A percentile compares a stretch with the other conserved stretches of the same genome.
Conservation (phyloP, 345 rosid genomes). For the Dovyalis caffra region DNA sequence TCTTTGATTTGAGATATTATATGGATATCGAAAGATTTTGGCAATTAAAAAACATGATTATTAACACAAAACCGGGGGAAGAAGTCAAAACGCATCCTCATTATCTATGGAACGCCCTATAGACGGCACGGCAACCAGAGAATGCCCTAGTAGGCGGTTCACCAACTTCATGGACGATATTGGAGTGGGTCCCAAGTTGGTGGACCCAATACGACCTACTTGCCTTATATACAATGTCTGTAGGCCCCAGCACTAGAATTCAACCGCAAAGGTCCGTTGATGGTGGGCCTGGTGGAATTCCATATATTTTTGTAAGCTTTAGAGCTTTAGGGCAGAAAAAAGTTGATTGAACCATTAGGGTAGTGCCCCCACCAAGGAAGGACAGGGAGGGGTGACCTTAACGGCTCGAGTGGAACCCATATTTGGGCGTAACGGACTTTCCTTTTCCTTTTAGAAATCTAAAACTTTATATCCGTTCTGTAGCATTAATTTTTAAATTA, state of each 20-base stretch:
- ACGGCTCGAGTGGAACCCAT: too few relatives aligned
- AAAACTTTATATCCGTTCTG: too few relatives aligned
- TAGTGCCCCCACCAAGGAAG: too few relatives aligned
- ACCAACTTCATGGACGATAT: background rate
- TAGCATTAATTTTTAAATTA: too few relatives aligned
- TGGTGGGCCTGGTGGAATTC: slow-evolving; percentile 9
- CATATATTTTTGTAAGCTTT: background rate
- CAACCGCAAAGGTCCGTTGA: background rate
- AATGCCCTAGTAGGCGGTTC: background rate
- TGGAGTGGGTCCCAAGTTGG: background rate
- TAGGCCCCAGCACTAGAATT: slow-evolving; percentile 2
- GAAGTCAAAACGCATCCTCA: background rate
- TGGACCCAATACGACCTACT: background rate
- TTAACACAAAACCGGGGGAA: too few relatives aligned
- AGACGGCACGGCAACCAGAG: background rate
- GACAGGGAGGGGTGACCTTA: too few relatives aligned
- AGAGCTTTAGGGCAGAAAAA: too few relatives aligned
- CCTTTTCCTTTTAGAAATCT: too few relatives aligned
- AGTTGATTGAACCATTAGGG: background rate
- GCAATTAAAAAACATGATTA: background rate
- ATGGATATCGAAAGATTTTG: background rate
- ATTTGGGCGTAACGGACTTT: too few relatives aligned
- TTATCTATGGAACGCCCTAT: background rate
- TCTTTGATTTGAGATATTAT: background rate
- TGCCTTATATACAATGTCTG: slow-evolving; percentile 5